A percentile compares a stretch with the other conserved stretches of the same genome.
These are phyloP conservation scores for Fusarium graminum DNA, from an alignment of 2,329 filamentous ascomycete species.

Conservation along the genomic window DNA sequence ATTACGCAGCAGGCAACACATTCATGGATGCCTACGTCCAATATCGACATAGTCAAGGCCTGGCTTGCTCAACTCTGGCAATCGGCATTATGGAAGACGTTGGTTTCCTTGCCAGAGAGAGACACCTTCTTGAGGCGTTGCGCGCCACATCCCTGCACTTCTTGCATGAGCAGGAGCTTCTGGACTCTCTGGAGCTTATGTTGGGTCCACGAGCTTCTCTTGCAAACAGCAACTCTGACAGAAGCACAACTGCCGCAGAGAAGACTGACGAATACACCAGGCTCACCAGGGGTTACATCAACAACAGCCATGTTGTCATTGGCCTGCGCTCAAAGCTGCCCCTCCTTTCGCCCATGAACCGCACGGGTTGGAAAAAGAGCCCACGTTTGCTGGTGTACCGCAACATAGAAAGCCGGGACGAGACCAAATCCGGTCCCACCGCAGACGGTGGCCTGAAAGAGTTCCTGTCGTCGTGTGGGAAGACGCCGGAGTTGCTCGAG, in stretches of 20 bases:
- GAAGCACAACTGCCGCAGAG: slow-evolving; percentile 1
- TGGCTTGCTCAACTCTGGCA: slow-evolving; percentile 39
- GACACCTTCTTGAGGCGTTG: slow-evolving; percentile 15
- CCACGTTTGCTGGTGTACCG: slow-evolving; percentile 14
- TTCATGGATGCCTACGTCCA: slow-evolving; percentile 58
- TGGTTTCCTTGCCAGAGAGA: slow-evolving; percentile 15
- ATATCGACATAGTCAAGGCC: slow-evolving; percentile 52
- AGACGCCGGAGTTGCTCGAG: slow-evolving; percentile 8
- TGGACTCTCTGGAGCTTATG: slow-evolving; percentile 11
- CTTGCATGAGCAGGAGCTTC: slow-evolving; percentile 15
- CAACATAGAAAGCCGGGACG: slow-evolving; percentile 11
- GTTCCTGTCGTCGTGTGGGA: slow-evolving; percentile 8
- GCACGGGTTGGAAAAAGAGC: slow-evolving; percentile 13
- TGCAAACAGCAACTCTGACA: background rate
- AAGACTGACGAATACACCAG: slow-evolving; percentile 6
- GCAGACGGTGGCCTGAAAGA: slow-evolving; percentile 12
- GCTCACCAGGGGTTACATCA: slow-evolving; percentile 11
- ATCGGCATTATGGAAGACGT: slow-evolving; percentile 23
- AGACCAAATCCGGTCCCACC: slow-evolving; percentile 5
- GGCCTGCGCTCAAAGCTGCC: slow-evolving; percentile 17
- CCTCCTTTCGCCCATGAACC: slow-evolving; percentile 16
- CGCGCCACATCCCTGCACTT: slow-evolving; percentile 14
- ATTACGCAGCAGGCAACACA: slow-evolving; percentile 59
- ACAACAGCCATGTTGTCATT: slow-evolving; percentile 5
- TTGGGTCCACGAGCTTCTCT: slow-evolving; percentile 13